phyloP scores from a whole-genome alignment of 31 red algal species.

The Odonthalia washingtoniensis region DNA sequence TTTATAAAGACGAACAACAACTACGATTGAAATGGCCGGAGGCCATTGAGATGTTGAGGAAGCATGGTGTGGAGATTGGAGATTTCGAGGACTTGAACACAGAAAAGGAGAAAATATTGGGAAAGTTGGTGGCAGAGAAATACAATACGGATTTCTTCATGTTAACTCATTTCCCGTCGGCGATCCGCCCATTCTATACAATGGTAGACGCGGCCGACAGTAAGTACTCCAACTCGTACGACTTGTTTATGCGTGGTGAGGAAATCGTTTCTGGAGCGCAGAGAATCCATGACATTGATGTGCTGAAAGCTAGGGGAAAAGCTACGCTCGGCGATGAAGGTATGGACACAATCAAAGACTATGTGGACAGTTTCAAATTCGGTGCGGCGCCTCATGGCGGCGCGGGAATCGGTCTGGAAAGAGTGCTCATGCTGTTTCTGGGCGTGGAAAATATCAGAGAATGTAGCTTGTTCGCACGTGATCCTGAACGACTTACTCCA shows the following conservation, averaged over 20 bases:
- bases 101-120: constrained; percentile 88
- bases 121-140: constrained; percentile 71
- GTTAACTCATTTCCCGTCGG: constrained; percentile 85
- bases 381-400: constrained; percentile 95
- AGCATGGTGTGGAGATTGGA: constrained; percentile 75
- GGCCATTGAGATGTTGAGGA: constrained; percentile 83
- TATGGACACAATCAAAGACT: constrained; percentile 75
- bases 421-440: constrained; percentile 98
- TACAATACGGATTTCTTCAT: constrained; percentile 98
- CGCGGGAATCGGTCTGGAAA: constrained; percentile 94
- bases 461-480: constrained; percentile 94
- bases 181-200: constrained; percentile 95
- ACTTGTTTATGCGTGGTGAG: constrained; percentile 97
- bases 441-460: constrained; percentile 90
- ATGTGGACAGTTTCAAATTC: constrained; percentile 89
- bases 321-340: constrained; percentile 79
- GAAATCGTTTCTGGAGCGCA: constrained; percentile 99
- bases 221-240: constrained; percentile 94
- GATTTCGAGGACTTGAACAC: constrained; percentile 92
- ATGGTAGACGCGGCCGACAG: constrained; percentile 89
- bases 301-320: constrained; percentile 67
- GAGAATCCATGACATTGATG: constrained; percentile 88
- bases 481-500: constrained; percentile 87
- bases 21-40: constrained; percentile 78
- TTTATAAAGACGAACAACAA: constrained; percentile 54